Evolutionary conservation across 371 early-diverging fungal genomes (phyloP).

Genomic region (Circinella minor): DNA sequence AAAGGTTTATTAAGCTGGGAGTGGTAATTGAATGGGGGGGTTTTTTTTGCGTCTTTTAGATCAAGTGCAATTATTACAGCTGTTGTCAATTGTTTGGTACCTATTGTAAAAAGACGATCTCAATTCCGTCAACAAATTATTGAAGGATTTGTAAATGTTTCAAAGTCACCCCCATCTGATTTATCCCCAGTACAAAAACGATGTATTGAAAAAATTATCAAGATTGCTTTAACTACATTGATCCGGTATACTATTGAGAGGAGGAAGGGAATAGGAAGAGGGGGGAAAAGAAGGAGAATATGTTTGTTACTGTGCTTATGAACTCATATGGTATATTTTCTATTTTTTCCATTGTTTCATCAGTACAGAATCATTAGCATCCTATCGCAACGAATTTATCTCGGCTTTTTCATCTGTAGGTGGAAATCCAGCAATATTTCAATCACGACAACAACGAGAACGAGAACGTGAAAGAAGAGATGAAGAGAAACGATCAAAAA

Average conservation of each 20-base stretch:
- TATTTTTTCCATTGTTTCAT: no score
- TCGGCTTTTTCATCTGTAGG: constrained; percentile 41
- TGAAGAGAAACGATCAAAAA: constrained; percentile 20
- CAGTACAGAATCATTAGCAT: constrained; percentile 35
- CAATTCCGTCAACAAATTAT: constrained; percentile 35
- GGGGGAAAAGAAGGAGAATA: no score
- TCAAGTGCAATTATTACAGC: constrained; percentile 42
- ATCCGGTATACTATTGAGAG: constrained; percentile 34
- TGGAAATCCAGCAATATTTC: constrained; percentile 50
- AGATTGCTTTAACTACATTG: constrained; percentile 43
- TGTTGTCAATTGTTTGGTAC: constrained; percentile 42
- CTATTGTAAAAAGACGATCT: constrained; percentile 40
- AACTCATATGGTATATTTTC: no score
- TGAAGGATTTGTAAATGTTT: constrained; percentile 30
- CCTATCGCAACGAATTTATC: constrained; percentile 38
- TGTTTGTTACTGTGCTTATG: no score
- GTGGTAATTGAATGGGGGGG: background rate
- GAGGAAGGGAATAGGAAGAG: no score
- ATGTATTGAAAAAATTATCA: constrained; percentile 48
- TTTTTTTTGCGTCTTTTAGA: background rate
- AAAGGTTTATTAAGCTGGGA: no score
- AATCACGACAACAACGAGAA: constrained; percentile 23
- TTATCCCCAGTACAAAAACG: constrained; percentile 40
- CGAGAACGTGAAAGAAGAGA: constrained; percentile 28
- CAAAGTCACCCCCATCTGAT: constrained; percentile 27